Evolutionary conservation across 2,329 filamentous ascomycete genomes (phyloP), one percentile per base, ranked within the genome.

Genomic region (Furcasterigmium furcatum): DNA sequence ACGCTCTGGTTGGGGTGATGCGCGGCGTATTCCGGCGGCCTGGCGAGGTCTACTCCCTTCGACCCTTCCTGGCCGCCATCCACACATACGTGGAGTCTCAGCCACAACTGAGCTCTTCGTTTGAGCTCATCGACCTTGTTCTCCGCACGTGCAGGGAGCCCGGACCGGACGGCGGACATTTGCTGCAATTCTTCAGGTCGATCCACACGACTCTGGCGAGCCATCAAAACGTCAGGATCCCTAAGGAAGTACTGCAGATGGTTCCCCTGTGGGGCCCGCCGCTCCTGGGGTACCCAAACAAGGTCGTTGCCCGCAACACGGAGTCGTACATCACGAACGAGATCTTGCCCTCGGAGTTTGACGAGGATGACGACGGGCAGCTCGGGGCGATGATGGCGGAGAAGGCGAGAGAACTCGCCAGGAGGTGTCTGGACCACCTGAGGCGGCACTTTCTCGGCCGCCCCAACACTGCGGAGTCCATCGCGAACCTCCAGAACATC

Each of bases 231-330:
- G 12, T 7, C 24, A 27, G 7, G 7, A 12, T 27, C 24, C 24
- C 24, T 27, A 7, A 7, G 12, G 24, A 27, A 12, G 24, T 27
- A 12, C 12, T 27, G 24, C 7, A 27, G 24, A 27, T 27, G 12
- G 55, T 68, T 4, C 67, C 72, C 1, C 52, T 60, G n/a, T 82
- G 79, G 79, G 72, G 64, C 5, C 78, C 79, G 2, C 63, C 65
- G 20, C 57, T 82, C 20, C 60, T 82, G 25, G 70, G 66, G 8
- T 75, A 72, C 51, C 66, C 65, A 7, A 32, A 43, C 20, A 43
- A 20, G 22, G 19, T 14, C 4, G 21, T 32, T 4, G 21, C 30
- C 14, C 10, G 16, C 5, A 9, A 19, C 5, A 30, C 22, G n/a
- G 29, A 35, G 32, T 14, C 18, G 21, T 36, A 24, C 21, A 35